Evolutionary conservation across 1,284 basidiomycete genomes (phyloP).

Genomic region (Xerocomus minutiporus): DNA sequence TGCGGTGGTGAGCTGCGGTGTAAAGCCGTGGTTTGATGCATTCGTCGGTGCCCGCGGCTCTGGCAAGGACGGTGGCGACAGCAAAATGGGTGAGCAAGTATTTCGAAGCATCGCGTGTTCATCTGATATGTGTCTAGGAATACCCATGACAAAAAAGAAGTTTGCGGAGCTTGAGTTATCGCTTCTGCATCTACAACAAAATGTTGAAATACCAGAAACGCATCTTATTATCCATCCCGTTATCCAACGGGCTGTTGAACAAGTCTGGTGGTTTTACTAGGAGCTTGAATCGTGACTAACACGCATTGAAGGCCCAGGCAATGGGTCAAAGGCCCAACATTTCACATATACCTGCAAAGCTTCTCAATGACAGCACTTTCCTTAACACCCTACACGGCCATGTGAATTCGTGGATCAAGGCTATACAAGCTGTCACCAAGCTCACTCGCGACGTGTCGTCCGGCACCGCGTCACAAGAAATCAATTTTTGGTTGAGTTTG

Average conservation of each 20-base stretch:
- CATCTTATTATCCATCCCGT: conserved; percentile 88
- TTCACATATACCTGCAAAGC: conserved; percentile 68
- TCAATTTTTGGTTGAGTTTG: conserved; percentile 97
- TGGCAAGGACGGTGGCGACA: conserved; percentile 75
- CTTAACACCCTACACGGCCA: conserved; percentile 92
- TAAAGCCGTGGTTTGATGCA: conserved; percentile 98
- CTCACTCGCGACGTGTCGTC: conserved; percentile 89
- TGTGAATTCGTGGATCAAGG: conserved; percentile 98
- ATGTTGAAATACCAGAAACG: conserved; percentile 98
- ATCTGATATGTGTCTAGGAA: conserved; percentile 48
- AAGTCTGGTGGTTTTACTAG: conserved; percentile 36
- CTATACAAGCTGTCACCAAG: conserved; percentile 95
- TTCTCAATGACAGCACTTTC: conserved; percentile 85
- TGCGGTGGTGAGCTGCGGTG: conserved; percentile 93
- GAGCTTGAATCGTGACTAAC: conserved; percentile 13
- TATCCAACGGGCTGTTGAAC: conserved; percentile 84
- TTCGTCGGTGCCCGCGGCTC: conserved; percentile 79
- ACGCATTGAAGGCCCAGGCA: conserved; percentile 46
- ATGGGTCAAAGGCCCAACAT: conserved; percentile 63
- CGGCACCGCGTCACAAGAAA: conserved; percentile 96
- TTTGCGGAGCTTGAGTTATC: conserved; percentile 98
- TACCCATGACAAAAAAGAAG: conserved; percentile 98
- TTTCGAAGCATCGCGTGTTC: background rate
- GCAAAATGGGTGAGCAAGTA: conserved; percentile 71
- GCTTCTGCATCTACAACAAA: conserved; percentile 93